A percentile compares a stretch with the other conserved stretches of the same genome.
These are phyloP conservation scores for Harrya chromipes DNA, from an alignment of 768 basidiomycete genomes.

Conservation along the genomic window DNA sequence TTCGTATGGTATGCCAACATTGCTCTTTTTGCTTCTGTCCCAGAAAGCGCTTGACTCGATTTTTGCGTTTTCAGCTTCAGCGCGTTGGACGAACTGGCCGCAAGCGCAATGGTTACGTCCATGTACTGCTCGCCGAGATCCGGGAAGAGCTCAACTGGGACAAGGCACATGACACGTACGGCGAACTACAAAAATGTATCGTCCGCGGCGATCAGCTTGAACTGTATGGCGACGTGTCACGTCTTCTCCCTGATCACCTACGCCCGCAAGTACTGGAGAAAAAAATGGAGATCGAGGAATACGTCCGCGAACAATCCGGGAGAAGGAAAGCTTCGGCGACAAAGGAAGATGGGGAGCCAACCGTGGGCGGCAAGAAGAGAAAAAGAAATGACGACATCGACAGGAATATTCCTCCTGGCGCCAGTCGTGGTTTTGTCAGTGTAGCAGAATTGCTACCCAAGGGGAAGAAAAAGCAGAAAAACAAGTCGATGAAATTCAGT, in stretches of 20 bases:
- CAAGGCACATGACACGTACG: slow-evolving; percentile 81
- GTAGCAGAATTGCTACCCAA: slow-evolving; percentile 63
- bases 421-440: slow-evolving; percentile 66
- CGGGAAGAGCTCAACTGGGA: slow-evolving; percentile 91
- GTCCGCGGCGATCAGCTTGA: slow-evolving; percentile 83
- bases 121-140: slow-evolving; percentile 85
- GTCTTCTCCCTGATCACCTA: slow-evolving; percentile 74
- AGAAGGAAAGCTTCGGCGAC: slow-evolving; percentile 29
- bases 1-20: slow-evolving; percentile 75
- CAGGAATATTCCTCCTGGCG: slow-evolving; percentile 74
- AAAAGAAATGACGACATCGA: slow-evolving; percentile 66
- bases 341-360: slow-evolving; percentile 26
- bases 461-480: slow-evolving; percentile 45
- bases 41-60: neutral
- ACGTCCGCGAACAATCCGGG: slow-evolving; percentile 50
- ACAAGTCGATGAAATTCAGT: slow-evolving; percentile 44
- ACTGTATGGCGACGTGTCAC: slow-evolving; percentile 88
- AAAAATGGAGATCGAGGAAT: slow-evolving; percentile 77
- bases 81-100: slow-evolving; percentile 94
- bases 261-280: slow-evolving; percentile 79
- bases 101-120: slow-evolving; percentile 84
- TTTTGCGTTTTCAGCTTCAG: slow-evolving; percentile 64
- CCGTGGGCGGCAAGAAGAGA: slow-evolving; percentile 49
- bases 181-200: slow-evolving; percentile 86
- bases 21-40: neutral